Conservation (phyloP, 2,329 filamentous ascomycete species). For the Beauveria varroae region DNA sequence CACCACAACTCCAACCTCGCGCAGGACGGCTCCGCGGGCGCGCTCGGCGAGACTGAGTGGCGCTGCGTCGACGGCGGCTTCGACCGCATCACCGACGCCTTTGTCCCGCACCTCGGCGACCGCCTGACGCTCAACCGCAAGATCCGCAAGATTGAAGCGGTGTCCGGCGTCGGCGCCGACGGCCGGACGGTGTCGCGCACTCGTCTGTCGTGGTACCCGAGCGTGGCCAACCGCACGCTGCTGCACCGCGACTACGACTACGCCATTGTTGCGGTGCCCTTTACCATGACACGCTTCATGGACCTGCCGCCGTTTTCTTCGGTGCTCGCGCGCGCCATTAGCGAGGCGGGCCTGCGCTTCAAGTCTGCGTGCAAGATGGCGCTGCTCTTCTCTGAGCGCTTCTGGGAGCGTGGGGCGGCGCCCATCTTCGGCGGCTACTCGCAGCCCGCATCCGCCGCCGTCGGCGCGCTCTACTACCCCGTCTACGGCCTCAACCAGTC, state of each 20-base stretch:
- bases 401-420: constrained; percentile 24
- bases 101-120: constrained; percentile 21
- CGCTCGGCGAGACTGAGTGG: constrained; percentile 22
- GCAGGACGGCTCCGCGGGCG: constrained; percentile 19
- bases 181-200: background rate
- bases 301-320: constrained; percentile 22
- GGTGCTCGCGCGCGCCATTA: constrained; percentile 18
- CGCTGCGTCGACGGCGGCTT: constrained; percentile 21
- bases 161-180: background rate
- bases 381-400: constrained; percentile 23
- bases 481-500: constrained; percentile 28
- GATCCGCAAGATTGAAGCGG: constrained; percentile 12
- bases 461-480: constrained; percentile 28
- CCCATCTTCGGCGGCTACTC: constrained; percentile 26
- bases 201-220: constrained; percentile 3
- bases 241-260: constrained; percentile 24
- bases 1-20: constrained; percentile 26
- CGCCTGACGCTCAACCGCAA: constrained; percentile 20
- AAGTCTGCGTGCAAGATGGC: constrained; percentile 26
- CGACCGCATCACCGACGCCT: constrained; percentile 22
- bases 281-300: constrained; percentile 26
- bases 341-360: constrained; percentile 22
- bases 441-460: constrained; percentile 21
- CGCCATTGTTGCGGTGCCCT: constrained; percentile 25
- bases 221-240: background rate